Conservation (phyloP, 202 grass and related monocot genomes). For the Schoenoplectus triqueter region DNA sequence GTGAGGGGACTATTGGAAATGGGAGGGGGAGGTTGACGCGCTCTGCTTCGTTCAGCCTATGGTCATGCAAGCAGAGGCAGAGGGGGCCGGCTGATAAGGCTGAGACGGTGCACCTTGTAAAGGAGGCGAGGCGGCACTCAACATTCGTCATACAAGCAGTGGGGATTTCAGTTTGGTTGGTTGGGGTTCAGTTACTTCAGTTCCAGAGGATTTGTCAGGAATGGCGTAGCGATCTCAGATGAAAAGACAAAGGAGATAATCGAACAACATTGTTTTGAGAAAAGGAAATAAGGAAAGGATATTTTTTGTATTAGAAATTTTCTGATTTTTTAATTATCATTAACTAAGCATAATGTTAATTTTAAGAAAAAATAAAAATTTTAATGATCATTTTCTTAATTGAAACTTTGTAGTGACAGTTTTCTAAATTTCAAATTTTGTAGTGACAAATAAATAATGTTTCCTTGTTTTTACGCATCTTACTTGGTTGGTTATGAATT, state of each 20-base stretch:
- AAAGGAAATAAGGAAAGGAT: no score
- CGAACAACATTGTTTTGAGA: no score
- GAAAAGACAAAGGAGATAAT: no score
- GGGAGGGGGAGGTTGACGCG: not conserved
- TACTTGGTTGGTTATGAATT: not conserved
- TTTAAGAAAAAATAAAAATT: no score
- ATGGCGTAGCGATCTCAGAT: not conserved
- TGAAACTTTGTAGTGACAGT: no score
- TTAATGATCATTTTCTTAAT: no score
- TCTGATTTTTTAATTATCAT: no score
- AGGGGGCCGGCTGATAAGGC: not conserved
- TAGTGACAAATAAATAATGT: no score
- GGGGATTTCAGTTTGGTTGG: constrained; percentile 24
- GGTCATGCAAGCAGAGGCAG: not conserved
- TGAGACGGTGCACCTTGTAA: not conserved
- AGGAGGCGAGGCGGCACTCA: not conserved
- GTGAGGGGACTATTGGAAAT: not conserved
- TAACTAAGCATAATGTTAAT: no score
- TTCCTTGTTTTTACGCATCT: no score
- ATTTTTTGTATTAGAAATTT: no score
- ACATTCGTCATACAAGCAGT: constrained; percentile 29
- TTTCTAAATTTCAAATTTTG: no score
- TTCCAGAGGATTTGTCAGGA: not conserved
- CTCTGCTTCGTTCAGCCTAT: not conserved
- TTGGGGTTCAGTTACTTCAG: constrained; percentile 7